These are phyloP conservation scores for Leishmania arabica DNA, from an alignment of 208 protist species.

Conservation along the genomic window DNA sequence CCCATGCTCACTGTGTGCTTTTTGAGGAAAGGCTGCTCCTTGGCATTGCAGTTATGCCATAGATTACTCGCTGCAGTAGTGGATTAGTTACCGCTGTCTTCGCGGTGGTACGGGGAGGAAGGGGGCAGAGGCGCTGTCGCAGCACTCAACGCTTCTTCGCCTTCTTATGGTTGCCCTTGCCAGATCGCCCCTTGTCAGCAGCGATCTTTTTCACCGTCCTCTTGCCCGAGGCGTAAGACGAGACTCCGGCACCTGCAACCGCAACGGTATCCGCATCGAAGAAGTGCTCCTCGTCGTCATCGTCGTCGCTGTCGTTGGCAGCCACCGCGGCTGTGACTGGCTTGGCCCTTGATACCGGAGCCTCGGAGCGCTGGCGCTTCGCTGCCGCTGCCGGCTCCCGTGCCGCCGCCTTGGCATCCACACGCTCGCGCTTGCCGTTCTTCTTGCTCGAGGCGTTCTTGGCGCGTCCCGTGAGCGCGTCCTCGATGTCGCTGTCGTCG, in stretches of 20 bases:
- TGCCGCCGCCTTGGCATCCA: constrained; percentile 8
- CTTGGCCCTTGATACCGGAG: constrained; percentile 10
- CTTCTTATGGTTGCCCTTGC: constrained; percentile 20
- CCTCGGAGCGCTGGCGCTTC: constrained; percentile 22
- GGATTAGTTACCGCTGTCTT: background rate
- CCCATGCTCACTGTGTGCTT: background rate
- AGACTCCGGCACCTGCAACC: constrained; percentile 2
- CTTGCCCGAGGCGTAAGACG: constrained; percentile 2
- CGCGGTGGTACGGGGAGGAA: constrained; percentile 2
- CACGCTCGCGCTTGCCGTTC: constrained; percentile 21
- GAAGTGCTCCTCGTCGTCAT: constrained; percentile 79
- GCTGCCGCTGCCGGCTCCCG: constrained; percentile 1
- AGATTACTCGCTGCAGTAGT: constrained; percentile 6
- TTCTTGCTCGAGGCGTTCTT: constrained; percentile 20
- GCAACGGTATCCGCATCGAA: constrained; percentile 55
- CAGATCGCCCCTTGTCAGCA: constrained; percentile 6
- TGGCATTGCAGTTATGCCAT: constrained; percentile 3
- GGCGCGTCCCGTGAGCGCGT: constrained; percentile 1
- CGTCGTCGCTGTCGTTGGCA: constrained; percentile 37
- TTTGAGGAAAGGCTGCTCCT: background rate
- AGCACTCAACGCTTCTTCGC: constrained; percentile 27
- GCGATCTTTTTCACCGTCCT: background rate
- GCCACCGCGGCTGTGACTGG: background rate
- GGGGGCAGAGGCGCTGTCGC: background rate
- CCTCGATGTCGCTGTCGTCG: constrained; percentile 25